Evolutionary conservation across 495 filamentous ascomycete genomes (phyloP), one percentile per base, ranked within the genome.

Genomic region (Articulospora tetracladia): DNA sequence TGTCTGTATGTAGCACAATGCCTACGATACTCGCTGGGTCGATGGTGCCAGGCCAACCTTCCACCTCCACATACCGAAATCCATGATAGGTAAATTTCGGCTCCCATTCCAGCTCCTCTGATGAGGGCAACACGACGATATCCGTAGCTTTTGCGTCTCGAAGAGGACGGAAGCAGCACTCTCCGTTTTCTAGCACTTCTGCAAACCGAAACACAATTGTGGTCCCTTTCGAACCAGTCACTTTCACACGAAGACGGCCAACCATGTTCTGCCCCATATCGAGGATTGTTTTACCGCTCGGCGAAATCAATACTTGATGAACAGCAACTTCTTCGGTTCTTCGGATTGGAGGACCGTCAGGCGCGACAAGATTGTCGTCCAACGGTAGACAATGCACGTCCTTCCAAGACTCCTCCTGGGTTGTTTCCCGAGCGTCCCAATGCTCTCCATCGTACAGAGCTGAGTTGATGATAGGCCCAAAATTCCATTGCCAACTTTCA

Each of bases 261-360:
- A 81, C 80, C 15, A 83, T 65, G 53, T 83, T 84, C 60, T 83
- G 81, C 12, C 80, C 80, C 58, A 82, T 82, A 60, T 84, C 81
- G 8, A 84, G 53, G 23, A 77, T 67, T 20, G 71, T 75, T 50
- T 76, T 79, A 12, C 76, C 76, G 2, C 70, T 68, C 1, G 77
- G 74, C 11, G 73, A 78, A 4, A 58, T 75, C 7, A 78, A 66
- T 19, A 81, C 65, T 13, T 74, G 53, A 28, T 70, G 49, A 4
- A 75, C 63, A 24, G 68, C 59, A 1, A 78, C 48, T 60, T 46
- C 64, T 68, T 61, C 19, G 12, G 30, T 56, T 24, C 24, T 28
- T 11, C 58, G 20, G 34, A 65, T 47, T 11, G 63, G 58, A 24
- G 63, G 58, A 12, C 52, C 59, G 23, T 60, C 52, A 1, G 63